Evolutionary conservation across 768 basidiomycete species (phyloP).

Genomic region (Tricholoma furcatifolium): DNA sequence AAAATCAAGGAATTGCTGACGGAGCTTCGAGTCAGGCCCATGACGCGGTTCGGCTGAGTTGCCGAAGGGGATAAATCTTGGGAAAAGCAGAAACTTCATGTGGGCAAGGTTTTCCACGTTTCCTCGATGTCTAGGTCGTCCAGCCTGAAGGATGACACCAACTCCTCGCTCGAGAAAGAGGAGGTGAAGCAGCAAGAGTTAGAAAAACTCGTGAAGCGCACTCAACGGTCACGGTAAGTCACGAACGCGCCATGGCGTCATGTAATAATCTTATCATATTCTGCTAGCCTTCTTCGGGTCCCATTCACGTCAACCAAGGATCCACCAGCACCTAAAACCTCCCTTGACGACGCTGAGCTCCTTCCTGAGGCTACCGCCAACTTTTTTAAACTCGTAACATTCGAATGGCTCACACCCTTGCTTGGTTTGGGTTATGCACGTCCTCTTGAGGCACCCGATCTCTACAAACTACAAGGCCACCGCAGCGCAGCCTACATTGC

Average conservation of each 20-base stretch:
- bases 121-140: conserved; percentile 7
- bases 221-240: conserved; percentile 12
- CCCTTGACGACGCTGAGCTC: conserved; percentile 56
- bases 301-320: conserved; percentile 39
- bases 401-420: conserved; percentile 74
- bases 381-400: conserved; percentile 59
- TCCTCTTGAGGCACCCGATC: conserved; percentile 76
- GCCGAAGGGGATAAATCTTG: conserved; percentile 22
- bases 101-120: not conserved
- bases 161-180: conserved; percentile 5
- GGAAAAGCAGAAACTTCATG: not conserved
- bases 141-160: not conserved
- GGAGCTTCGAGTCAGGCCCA: not conserved
- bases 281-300: conserved; percentile 29
- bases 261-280: not conserved
- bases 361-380: conserved; percentile 69
- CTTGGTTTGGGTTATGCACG: conserved; percentile 75
- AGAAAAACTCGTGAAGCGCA: conserved; percentile 3
- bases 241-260: not conserved
- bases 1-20: not conserved
- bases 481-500: conserved; percentile 62
- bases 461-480: conserved; percentile 73
- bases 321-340: conserved; percentile 45
- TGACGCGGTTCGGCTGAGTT: conserved; percentile 21
- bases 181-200: not conserved